phyloP scores from a whole-genome alignment of 805 yeast species.

The Schizosaccharomyces osmophilus region DNA sequence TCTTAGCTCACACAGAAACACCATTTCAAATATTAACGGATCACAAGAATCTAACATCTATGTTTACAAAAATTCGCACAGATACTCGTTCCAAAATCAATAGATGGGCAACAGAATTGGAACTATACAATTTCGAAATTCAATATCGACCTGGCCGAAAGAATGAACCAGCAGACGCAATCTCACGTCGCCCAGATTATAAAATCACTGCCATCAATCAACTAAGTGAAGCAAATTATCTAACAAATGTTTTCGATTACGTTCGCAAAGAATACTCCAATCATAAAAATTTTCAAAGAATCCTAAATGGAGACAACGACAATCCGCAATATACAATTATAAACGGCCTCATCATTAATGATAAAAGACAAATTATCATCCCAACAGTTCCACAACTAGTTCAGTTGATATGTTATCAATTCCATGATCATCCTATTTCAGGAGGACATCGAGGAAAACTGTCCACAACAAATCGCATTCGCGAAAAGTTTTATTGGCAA shows the following conservation, averaged over 20 bases:
- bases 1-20: background rate
- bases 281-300: background rate
- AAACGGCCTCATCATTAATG: background rate
- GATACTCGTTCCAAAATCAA: too few relatives aligned
- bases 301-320: background rate
- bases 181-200: too few relatives aligned
- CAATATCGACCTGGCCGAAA: too few relatives aligned
- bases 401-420: background rate
- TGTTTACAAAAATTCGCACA: too few relatives aligned
- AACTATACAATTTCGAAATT: too few relatives aligned
- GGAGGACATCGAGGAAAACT: background rate
- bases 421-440: background rate
- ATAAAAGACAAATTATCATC: background rate
- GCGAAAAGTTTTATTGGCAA: background rate
- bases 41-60: too few relatives aligned
- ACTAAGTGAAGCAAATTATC: too few relatives aligned
- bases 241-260: too few relatives aligned
- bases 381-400: background rate
- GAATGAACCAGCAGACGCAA: too few relatives aligned
- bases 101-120: too few relatives aligned
- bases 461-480: background rate
- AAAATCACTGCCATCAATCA: too few relatives aligned
- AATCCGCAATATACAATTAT: background rate
- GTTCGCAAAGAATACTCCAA: too few relatives aligned
- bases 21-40: background rate